Evolutionary conservation across 2,329 filamentous ascomycete species (phyloP).

Genomic region (Beauveria sp.): DNA sequence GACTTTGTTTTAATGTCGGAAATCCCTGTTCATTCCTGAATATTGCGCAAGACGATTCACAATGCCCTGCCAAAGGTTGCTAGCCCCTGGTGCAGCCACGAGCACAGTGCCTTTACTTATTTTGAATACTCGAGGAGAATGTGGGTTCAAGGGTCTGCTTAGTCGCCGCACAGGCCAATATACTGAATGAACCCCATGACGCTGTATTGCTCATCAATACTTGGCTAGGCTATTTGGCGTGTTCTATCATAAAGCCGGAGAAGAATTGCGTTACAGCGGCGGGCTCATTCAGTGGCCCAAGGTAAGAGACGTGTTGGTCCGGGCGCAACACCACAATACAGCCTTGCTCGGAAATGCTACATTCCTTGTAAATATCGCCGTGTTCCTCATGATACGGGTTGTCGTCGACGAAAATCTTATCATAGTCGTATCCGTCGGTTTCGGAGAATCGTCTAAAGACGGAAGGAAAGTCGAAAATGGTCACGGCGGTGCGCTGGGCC

Average conservation of each 20-base stretch:
- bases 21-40: too few species aligned
- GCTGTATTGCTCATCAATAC: too few species aligned
- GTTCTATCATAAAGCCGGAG: conserved; percentile 18
- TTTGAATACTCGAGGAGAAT: too few species aligned
- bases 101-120: too few species aligned
- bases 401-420: conserved; percentile 49
- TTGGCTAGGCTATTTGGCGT: neutral
- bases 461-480: conserved; percentile 44
- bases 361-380: conserved; percentile 44
- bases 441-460: conserved; percentile 40
- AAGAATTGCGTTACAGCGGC: conserved; percentile 28
- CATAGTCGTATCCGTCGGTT: conserved; percentile 46
- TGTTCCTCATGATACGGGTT: conserved; percentile 45
- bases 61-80: too few species aligned
- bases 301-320: conserved; percentile 55
- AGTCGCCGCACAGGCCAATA: too few species aligned
- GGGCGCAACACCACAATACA: conserved; percentile 55
- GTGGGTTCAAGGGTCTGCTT: too few species aligned
- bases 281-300: conserved; percentile 31
- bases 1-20: too few species aligned
- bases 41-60: too few species aligned
- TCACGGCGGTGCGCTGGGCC: conserved; percentile 38
- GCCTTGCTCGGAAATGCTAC: conserved; percentile 48
- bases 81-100: too few species aligned
- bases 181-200: too few species aligned